Conservation (phyloP, 1,139 yeast species). For the Saccharomyces hybrid region DNA sequence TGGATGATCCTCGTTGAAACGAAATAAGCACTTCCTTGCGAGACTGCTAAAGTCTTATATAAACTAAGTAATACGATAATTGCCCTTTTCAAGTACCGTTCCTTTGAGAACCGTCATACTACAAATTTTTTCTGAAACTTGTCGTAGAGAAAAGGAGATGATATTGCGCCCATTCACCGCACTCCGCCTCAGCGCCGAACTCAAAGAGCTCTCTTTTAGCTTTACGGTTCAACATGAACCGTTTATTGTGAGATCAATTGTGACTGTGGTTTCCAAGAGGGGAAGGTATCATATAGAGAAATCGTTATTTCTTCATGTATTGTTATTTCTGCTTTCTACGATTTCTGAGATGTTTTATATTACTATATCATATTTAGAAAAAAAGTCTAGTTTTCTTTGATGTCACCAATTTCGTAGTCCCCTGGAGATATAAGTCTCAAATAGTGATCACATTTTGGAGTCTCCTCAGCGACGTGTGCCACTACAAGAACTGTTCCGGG, state of each 20-base stretch:
- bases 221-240: background rate
- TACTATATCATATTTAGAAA: background rate
- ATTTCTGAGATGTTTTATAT: background rate
- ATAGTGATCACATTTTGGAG: conserved; percentile 49
- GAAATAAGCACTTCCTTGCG: background rate
- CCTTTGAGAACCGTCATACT: background rate
- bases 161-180: background rate
- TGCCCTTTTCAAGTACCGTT: background rate
- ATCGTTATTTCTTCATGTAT: background rate
- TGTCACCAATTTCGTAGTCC: conserved; percentile 25
- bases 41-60: background rate
- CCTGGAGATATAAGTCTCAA: conserved; percentile 37
- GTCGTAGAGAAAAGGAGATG: background rate
- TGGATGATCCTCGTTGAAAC: background rate
- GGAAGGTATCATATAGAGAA: background rate
- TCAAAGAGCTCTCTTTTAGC: background rate
- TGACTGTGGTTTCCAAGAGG: no score
- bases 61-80: background rate
- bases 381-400: conserved; percentile 2
- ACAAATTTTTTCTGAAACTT: background rate
- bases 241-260: background rate
- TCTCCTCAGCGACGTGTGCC: conserved; percentile 63
- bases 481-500: conserved; percentile 66
- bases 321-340: background rate
- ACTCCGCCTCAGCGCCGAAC: background rate